phyloP scores from a whole-genome alignment of 352 stramenopile genomes.

The Poterioochromonas sp. region DNA sequence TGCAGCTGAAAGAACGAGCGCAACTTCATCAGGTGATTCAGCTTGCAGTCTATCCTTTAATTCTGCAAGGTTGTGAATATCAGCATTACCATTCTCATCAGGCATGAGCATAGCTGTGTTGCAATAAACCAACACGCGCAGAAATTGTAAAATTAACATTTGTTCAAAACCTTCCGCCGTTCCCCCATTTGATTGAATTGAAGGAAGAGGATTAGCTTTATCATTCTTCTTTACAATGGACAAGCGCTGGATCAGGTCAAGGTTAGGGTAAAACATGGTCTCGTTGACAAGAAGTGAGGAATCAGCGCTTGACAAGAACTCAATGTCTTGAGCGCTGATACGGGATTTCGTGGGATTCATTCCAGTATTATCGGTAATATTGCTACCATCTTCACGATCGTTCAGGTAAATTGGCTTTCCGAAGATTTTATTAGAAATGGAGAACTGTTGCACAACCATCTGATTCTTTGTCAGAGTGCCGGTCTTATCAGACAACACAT shows the following conservation, averaged over 20 bases:
- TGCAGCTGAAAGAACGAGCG: slow-evolving; percentile 36
- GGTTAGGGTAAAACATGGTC: too few relatives aligned
- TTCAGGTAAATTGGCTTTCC: too few relatives aligned
- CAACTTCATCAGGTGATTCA: slow-evolving; percentile 42
- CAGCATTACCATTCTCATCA: not conserved
- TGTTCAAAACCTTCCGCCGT: not conserved
- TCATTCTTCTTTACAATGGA: too few relatives aligned
- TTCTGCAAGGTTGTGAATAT: slow-evolving; percentile 3
- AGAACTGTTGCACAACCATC: slow-evolving; percentile 82
- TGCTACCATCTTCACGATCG: too few relatives aligned
- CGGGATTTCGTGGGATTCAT: too few relatives aligned
- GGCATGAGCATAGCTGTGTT: slow-evolving; percentile 44
- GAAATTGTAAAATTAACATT: slow-evolving; percentile 62
- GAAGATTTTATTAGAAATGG: slow-evolving; percentile 27
- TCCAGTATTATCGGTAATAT: too few relatives aligned
- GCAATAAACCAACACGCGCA: slow-evolving; percentile 79
- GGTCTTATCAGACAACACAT: slow-evolving; percentile 97
- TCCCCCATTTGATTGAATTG: not conserved
- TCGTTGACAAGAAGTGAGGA: too few relatives aligned
- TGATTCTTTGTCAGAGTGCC: slow-evolving; percentile 97
- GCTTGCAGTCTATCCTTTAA: slow-evolving; percentile 25
- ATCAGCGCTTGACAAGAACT: too few relatives aligned
- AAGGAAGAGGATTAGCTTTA: too few relatives aligned
- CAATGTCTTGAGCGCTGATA: too few relatives aligned
- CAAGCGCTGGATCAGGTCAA: too few relatives aligned